Conservation (phyloP, 2,329 filamentous ascomycete species). For the Ilyonectria sp. region DNA sequence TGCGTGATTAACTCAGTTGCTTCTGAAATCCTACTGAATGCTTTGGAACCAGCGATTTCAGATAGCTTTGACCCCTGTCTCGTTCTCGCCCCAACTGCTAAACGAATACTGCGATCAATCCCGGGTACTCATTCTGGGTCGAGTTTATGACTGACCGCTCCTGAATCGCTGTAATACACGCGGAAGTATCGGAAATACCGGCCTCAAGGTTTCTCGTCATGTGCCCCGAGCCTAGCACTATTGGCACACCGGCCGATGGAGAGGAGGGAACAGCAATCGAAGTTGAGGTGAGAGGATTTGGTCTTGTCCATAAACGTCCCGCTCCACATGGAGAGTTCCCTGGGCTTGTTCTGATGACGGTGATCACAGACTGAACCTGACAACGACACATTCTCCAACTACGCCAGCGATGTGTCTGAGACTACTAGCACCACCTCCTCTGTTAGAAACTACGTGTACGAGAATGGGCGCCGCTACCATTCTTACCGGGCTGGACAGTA, state of each 20-base stretch:
- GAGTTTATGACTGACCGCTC: background rate
- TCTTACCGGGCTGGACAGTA: slow-evolving; percentile 54
- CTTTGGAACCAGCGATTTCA: background rate
- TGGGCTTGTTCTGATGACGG: background rate
- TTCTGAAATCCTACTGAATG: background rate
- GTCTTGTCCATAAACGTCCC: background rate
- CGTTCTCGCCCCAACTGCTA: background rate
- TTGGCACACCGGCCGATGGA: background rate
- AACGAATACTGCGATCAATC: background rate
- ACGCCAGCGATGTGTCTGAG: slow-evolving; percentile 40
- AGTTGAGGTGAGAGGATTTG: slow-evolving; percentile 4
- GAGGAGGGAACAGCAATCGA: background rate
- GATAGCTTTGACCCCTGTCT: background rate
- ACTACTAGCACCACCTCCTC: slow-evolving; percentile 48
- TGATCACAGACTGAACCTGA: slow-evolving; percentile 11
- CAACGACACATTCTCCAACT: slow-evolving; percentile 38
- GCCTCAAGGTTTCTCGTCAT: background rate
- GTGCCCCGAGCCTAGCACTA: background rate
- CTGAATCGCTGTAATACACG: background rate
- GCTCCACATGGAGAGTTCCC: background rate
- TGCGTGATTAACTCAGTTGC: background rate
- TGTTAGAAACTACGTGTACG: slow-evolving; percentile 54
- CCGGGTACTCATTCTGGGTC: background rate
- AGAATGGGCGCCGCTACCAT: slow-evolving; percentile 59
- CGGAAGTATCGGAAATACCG: background rate